Evolutionary conservation across 2,329 filamentous ascomycete genomes (phyloP), one percentile per base, ranked within the genome.

Genomic region (Dendryphion nanum): DNA sequence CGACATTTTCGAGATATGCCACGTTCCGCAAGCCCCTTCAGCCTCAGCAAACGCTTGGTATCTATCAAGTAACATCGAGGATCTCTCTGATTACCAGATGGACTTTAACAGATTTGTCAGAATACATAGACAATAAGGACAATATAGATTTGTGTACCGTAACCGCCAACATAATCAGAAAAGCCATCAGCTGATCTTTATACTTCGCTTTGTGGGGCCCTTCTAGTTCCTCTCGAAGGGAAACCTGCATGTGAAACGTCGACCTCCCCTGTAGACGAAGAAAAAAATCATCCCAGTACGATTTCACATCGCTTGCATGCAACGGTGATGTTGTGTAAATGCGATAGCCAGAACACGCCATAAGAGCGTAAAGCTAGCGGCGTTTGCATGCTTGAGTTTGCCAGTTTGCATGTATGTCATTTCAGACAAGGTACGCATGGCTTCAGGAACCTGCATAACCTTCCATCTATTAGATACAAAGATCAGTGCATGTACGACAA

Each of bases 131-230:
- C 23, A 10, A n/a, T n/a, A 10, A n/a, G 23, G 23, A n/a, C 10
- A 30, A 15, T 13, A n/a, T 15, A 14, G 12, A n/a, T 16, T 30
- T 26, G 8, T n/a, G 8, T 30, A 30, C 29, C 29, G 29, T 30
- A 5, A 68, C 41, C 20, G 67, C 63, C 1, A 67, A 50, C 59
- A 71, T 68, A 7, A 62, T 68, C 6, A 73, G 55, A 0, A 73
- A 61, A 0, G 70, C 69, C 62, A 73, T 72, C 6, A 74, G 48
- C 2, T 70, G 59, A 5, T 69, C 65, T 17, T 70, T 72, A 37
- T 74, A 74, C 19, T 70, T 70, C 4, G 64, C 59, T 30, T 57
- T 55, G 33, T 62, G 69, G 0, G 57, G 48, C 16, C 60, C 54
- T 28, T 67, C 55, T 12, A 57, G 57, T 14, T 64, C 62, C 5